Base-by-base conservation (phyloP, 495 filamentous ascomycete genomes). In the Neurospora cerealis region DNA sequence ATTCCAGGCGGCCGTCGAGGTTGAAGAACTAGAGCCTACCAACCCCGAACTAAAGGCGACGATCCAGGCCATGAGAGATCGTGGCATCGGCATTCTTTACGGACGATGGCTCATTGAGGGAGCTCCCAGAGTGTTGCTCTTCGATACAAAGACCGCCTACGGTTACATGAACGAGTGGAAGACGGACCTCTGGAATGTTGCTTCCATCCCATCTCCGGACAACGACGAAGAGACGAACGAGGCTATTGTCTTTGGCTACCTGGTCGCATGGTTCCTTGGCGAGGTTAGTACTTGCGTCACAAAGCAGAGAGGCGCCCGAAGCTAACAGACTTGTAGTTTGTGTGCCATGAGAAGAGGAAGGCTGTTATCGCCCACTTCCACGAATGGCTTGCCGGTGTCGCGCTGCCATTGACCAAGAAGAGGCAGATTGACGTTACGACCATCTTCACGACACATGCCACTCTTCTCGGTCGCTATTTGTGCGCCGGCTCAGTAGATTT, bases 381-480 rank as follows among this genome's bases (percentile, higher is more conserved):
- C 83, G 96, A 99, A 83, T 99, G 96, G 96, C 87, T 99, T 69
- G 92, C 96, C 8, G 96, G 95, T 81, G 96, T 99, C n/a, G 96
- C 93, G 72, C 86, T 98, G 32, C 96, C 96, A 11, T 87, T 99
- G 75, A 91, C 90, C 80, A 96, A 95, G 84, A 97, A 93, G 85
- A 89, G 96, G 19, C 90, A 92, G 73, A 98, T 99, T 85, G 96
- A 99, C 79, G 88, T 97, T 69, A 99, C 96, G 10, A 98, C 96
- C 76, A 98, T 99, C 81, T 99, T 99, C 84, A 99, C 96, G 41
- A 99, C 96, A 5, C 96, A 99, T 80, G 96, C 96, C 13, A 99
- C 96, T 7, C 86, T 99, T 5, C 88, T 99, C 36, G 96, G 96
- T 69, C 90, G 96, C 70, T 99, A 99, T 78, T 92, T 99, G 60